phyloP scores from a whole-genome alignment of 1,139 yeast genomes.

The Arxiozyma slooffiae region DNA sequence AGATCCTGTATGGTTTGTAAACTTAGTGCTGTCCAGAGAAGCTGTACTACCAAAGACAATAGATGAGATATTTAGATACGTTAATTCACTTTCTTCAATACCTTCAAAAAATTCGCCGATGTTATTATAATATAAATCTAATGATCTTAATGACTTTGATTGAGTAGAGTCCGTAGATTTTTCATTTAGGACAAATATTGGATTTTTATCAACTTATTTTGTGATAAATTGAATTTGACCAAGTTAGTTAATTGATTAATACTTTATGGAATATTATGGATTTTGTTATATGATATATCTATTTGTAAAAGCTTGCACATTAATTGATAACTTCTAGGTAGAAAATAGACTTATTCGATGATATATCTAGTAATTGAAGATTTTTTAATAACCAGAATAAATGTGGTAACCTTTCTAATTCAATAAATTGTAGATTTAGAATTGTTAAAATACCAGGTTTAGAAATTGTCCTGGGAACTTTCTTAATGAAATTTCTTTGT shows the following conservation, averaged over 20 bases:
- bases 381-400: conserved; percentile 47
- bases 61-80: conserved; percentile 65
- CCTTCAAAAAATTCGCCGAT: conserved; percentile 59
- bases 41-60: conserved; percentile 46
- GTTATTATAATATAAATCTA: conserved; percentile 84
- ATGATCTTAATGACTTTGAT: conserved; percentile 48
- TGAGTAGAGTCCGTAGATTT: conserved; percentile 54
- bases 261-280: conserved; percentile 50
- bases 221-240: conserved; percentile 63
- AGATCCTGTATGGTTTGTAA: conserved; percentile 23
- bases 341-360: conserved; percentile 64
- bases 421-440: conserved; percentile 62
- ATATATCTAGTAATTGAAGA: conserved; percentile 56
- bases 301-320: conserved; percentile 53
- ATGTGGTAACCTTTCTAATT: conserved; percentile 55
- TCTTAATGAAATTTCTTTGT: conserved; percentile 66
- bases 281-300: conserved; percentile 75
- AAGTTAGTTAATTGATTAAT: conserved; percentile 51
- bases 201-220: conserved; percentile 52
- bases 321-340: conserved; percentile 67
- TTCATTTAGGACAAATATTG: conserved; percentile 42
- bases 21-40: conserved; percentile 35
- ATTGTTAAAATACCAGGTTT: conserved; percentile 45
- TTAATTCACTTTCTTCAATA: conserved; percentile 56
- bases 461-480: conserved; percentile 50